These are phyloP conservation scores for Aureobasidium subglaciale DNA, from an alignment of 2,329 filamentous ascomycete genomes.

Conservation along the genomic window DNA sequence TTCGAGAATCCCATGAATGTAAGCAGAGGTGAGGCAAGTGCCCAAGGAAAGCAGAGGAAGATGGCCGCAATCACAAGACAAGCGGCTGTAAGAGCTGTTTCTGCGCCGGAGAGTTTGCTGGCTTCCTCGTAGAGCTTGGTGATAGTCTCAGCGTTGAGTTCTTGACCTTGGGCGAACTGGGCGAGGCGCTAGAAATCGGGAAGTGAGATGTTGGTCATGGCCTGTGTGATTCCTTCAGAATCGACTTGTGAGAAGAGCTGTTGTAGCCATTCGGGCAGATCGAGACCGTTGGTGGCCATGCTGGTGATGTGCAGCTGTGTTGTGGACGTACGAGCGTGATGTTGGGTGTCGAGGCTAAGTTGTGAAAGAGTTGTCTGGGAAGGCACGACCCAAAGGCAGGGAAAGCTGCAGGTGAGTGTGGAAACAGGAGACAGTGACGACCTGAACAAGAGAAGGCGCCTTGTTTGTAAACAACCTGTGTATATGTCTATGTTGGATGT, in stretches of 20 bases:
- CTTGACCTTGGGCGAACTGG: not conserved
- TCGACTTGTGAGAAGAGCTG: not conserved
- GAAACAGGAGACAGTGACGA: not conserved
- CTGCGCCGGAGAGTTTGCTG: not conserved
- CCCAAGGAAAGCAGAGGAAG: not conserved
- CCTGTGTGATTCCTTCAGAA: not conserved
- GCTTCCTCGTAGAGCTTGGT: constrained; percentile 5
- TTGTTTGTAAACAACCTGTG: not conserved
- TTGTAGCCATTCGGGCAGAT: not conserved
- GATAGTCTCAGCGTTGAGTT: not conserved
- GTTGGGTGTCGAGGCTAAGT: not conserved
- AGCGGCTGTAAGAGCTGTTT: not conserved
- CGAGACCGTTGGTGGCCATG: not conserved
- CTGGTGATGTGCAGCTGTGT: not conserved
- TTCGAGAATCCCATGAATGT: not conserved
- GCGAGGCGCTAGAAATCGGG: not conserved
- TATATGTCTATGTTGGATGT: constrained; percentile 7
- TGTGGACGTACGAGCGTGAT: not conserved
- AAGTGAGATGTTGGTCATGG: not conserved
- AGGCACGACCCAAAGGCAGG: not conserved
- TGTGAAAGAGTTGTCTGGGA: not conserved
- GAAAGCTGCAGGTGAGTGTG: not conserved
- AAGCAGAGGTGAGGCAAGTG: not conserved
- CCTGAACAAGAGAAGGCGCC: no score
- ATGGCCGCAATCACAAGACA: not conserved